These are phyloP conservation scores for Endothia cerciana DNA, from an alignment of 2,329 filamentous ascomycete genomes.

Conservation along the genomic window DNA sequence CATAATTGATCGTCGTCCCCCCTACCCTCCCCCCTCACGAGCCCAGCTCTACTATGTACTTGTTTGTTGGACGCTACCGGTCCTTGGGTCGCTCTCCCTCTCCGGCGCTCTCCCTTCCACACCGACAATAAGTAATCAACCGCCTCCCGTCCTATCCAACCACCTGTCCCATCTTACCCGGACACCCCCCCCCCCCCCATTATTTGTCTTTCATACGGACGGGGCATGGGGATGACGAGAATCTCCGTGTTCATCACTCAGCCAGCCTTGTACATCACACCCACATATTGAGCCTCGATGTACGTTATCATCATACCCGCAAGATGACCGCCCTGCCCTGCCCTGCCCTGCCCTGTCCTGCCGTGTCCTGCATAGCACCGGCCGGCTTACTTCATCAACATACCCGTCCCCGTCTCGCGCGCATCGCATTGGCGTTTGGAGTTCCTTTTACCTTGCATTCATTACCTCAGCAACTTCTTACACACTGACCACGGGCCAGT, in stretches of 20 bases:
- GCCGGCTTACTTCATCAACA: slow-evolving; percentile 28
- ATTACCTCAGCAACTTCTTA: slow-evolving; percentile 16
- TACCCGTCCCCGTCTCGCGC: slow-evolving; percentile 13
- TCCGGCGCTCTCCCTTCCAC: not conserved
- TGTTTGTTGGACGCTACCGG: too few species aligned
- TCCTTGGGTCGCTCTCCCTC: not conserved
- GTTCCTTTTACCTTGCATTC: not conserved
- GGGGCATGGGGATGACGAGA: not conserved
- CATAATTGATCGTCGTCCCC: slow-evolving; percentile 18
- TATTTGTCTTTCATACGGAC: not conserved
- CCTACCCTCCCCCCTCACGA: not conserved
- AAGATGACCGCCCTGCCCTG: not conserved
- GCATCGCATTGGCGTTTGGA: not conserved
- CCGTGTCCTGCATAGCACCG: not conserved
- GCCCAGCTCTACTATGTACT: not conserved
- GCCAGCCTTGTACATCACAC: not conserved
- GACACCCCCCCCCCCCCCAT: not conserved
- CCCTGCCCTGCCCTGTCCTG: not conserved
- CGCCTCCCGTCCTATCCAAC: not conserved
- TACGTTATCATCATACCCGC: slow-evolving; percentile 5
- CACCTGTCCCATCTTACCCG: not conserved
- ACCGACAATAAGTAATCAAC: slow-evolving; percentile 23
- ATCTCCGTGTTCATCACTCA: not conserved
- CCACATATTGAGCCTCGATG: not conserved
- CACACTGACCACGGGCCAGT: slow-evolving; percentile 23